Base-by-base conservation (phyloP, 2,329 filamentous ascomycete species). In the Trichoderma sp. region DNA sequence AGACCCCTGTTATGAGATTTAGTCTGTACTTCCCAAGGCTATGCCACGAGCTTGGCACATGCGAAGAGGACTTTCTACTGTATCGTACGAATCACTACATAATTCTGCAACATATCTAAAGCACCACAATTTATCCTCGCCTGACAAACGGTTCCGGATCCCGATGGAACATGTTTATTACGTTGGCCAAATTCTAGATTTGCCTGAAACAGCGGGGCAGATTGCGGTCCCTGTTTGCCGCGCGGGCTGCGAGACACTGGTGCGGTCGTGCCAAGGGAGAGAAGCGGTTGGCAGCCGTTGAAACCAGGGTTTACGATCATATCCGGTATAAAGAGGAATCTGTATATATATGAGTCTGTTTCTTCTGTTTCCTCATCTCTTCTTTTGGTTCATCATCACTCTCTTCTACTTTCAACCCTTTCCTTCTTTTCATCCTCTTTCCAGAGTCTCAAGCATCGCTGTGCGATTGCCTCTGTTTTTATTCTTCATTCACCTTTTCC, bases 401-500 rank as follows among this genome's bases (percentile, higher is more conserved):
- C 59, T 37, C 26, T 55, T 55, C 51, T 52, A 55, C 26, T 34
- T 46, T 43, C 60, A 43, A 37, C 39, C 28, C 30, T 14, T 30
- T 18, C 54, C 52, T 37, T 34, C 34, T 55, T 65, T 52, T 49
- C 24, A 54, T 30, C 11, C 6, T 32, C 61, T 30, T 5, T 37
- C 43, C 61, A 55, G 61, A 65, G 61, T 65, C 34, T 55, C 21
- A 65, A 54, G 61, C 61, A 55, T 65, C 61, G 61, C 61, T n/a
- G 61, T 34, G 7, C 61, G 61, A 43, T 32, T 32, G 61, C 61
- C 61, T 43, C 61, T 55, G 61, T 28, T 37, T 65, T 43, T 43
- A 32, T 55, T 2, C 6, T 43, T 32, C 51, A 26, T 13, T 30
- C 46, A 43, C n/a, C 10, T 49, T 24, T 24, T 49, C 32, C 3